Evolutionary conservation across 441 rosid species (phyloP), one percentile per base, ranked within the genome.

Genomic region (Rhodomyrtus psidioides): DNA sequence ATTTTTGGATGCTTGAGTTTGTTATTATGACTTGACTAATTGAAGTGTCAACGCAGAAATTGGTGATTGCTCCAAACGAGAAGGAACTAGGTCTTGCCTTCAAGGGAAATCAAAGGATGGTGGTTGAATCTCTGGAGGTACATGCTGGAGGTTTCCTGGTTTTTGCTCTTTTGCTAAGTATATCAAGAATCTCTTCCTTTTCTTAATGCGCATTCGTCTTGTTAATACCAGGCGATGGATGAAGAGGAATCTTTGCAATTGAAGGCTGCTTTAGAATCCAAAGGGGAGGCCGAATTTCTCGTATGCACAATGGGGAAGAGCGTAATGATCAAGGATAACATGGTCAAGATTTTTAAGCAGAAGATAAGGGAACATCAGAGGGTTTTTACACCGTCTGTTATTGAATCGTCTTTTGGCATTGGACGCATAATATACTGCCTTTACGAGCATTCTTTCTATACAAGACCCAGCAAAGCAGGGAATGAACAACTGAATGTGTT

Each of bases 381-480:
- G 83, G 93, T 91, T 82, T 94, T 94, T 87, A 93, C 95, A 6
- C 96, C 97, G n/a, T 93, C 97, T 12, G 97, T 94, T 57, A 92
- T 94, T 54, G 97, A 94, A 83, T 95, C 97, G 21, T 94, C 97
- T 24, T 84, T 94, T 81, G 96, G 97, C 84, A 92, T 94, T 87
- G 97, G 95, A 15, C 89, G 97, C 76, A 94, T 94, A 53, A 93
- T 94, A 83, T 94, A 94, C 83, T 94, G 96, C 89, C 96, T 94
- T n/a, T 94, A 70, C 34, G 96, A 94, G 88, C 97, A 94, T 87
- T 92, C 93, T 56, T 93, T 91, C 91, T 93, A 94, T 90, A 91
- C 86, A 58, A 92, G 96, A 88, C 90, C 96, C 5, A 94, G 94
- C 89, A 92, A 94, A 90, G 91, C 92, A 30, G 93, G 96, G 53